Percentiles rank a stretch among this genome's conserved stretches.
phyloP scores from a whole-genome alignment of 2,329 filamentous ascomycete genomes.

The Aspergillus amoenus region DNA sequence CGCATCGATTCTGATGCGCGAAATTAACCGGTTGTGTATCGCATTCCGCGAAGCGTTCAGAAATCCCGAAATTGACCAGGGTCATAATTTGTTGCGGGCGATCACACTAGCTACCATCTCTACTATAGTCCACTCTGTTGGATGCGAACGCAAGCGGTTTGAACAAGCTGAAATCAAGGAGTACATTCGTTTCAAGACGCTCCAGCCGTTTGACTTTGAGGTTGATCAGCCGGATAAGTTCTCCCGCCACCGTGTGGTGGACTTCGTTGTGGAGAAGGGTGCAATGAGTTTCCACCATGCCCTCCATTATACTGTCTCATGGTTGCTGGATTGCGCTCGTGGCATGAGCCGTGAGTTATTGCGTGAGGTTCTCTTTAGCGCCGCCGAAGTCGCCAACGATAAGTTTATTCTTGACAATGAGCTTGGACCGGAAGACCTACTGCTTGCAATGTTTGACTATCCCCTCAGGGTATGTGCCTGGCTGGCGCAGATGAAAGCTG shows the following conservation, averaged over 20 bases:
- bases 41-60: slow-evolving; percentile 86
- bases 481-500: slow-evolving; percentile 96
- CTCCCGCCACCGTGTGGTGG: slow-evolving; percentile 68
- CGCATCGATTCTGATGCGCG: slow-evolving; percentile 86
- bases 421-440: slow-evolving; percentile 67
- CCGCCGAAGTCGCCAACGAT: slow-evolving; percentile 52
- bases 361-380: slow-evolving; percentile 68
- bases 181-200: slow-evolving; percentile 75
- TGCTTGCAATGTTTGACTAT: slow-evolving; percentile 88
- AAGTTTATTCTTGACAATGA: slow-evolving; percentile 60
- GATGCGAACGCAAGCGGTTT: slow-evolving; percentile 83
- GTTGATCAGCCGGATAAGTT: slow-evolving; percentile 41
- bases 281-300: slow-evolving; percentile 97
- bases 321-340: slow-evolving; percentile 88
- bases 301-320: slow-evolving; percentile 92
- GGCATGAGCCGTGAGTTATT: slow-evolving; percentile 68
- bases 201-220: slow-evolving; percentile 80
- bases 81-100: slow-evolving; percentile 69
- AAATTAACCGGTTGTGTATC: slow-evolving; percentile 89
- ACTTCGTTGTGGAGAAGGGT: slow-evolving; percentile 84
- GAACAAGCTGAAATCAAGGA: slow-evolving; percentile 84
- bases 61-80: slow-evolving; percentile 64
- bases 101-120: slow-evolving; percentile 67
- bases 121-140: slow-evolving; percentile 85
- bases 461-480: slow-evolving; percentile 91